Conservation (phyloP, 2,329 filamentous ascomycete species). For the Fusarium concolor region DNA sequence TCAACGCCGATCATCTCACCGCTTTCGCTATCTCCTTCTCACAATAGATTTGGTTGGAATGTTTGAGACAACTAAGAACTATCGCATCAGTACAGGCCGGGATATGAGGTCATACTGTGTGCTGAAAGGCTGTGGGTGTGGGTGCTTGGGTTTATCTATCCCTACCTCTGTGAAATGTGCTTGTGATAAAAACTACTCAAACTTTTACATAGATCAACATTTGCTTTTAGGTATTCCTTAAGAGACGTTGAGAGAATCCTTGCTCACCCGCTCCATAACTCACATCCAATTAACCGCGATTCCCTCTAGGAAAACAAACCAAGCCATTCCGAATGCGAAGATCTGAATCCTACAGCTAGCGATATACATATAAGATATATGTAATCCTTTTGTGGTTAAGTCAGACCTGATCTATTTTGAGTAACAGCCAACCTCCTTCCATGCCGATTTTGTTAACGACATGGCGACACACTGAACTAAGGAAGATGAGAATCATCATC, state of each 20-base stretch:
- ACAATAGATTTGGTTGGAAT: background rate
- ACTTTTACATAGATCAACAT: too few relatives aligned
- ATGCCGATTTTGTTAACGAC: background rate
- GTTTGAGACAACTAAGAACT: background rate
- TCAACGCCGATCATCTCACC: conserved; percentile 35
- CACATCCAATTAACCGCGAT: conserved; percentile 7
- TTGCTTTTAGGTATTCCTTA: too few relatives aligned
- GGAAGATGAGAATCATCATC: background rate
- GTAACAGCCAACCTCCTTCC: background rate
- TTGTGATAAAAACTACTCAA: too few relatives aligned
- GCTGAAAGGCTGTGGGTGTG: background rate
- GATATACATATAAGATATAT: too few relatives aligned
- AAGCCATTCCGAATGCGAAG: too few relatives aligned
- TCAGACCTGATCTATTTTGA: conserved; percentile 7
- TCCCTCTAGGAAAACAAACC: background rate
- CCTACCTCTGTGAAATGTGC: too few relatives aligned
- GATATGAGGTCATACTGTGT: conserved; percentile 19
- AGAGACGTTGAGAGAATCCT: background rate
- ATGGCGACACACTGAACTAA: conserved; percentile 10
- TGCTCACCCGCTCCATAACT: conserved; percentile 9
- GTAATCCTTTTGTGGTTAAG: background rate
- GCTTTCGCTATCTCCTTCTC: conserved; percentile 24
- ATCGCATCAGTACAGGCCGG: background rate
- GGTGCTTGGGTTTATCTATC: background rate
- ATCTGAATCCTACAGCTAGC: too few relatives aligned